Conservation (phyloP, 2,329 filamentous ascomycete species). For the Fusarium irregulare region DNA sequence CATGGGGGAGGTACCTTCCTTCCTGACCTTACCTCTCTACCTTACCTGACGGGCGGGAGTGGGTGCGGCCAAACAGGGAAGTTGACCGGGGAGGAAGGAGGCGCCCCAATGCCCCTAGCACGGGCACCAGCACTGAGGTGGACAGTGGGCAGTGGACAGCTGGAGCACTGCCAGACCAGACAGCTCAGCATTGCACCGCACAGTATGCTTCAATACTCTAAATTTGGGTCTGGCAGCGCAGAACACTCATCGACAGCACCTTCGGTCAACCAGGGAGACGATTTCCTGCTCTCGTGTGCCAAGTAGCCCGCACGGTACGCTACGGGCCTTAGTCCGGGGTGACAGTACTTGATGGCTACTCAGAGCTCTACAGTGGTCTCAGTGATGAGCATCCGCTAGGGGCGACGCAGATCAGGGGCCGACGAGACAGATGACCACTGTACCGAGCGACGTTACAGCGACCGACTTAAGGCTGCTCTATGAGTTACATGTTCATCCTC, state of each 20-base stretch:
- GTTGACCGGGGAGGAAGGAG: conserved; percentile 35
- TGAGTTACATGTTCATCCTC: conserved; percentile 6
- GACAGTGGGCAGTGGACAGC: background rate
- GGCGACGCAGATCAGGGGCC: background rate
- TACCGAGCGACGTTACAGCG: background rate
- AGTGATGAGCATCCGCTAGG: background rate
- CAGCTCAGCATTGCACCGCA: conserved; percentile 28
- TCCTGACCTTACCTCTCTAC: conserved; percentile 1
- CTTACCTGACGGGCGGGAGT: conserved; percentile 43
- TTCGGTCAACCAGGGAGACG: conserved; percentile 23
- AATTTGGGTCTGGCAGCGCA: conserved; percentile 20
- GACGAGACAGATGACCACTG: background rate
- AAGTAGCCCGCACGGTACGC: conserved; percentile 42
- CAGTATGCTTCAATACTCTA: conserved; percentile 29
- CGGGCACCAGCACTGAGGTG: background rate
- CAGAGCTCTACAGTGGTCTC: background rate
- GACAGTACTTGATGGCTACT: conserved; percentile 34
- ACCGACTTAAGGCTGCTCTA: background rate
- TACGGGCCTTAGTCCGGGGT: conserved; percentile 33
- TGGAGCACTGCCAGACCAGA: conserved; percentile 21
- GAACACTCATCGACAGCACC: conserved; percentile 16
- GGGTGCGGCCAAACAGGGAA: conserved; percentile 47
- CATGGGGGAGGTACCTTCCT: conserved; percentile 23
- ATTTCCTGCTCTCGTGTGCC: conserved; percentile 32
- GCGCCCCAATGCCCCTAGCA: conserved; percentile 21